Evolutionary conservation across 495 filamentous ascomycete genomes (phyloP).

Genomic region (Aspergillus cavernicola): DNA sequence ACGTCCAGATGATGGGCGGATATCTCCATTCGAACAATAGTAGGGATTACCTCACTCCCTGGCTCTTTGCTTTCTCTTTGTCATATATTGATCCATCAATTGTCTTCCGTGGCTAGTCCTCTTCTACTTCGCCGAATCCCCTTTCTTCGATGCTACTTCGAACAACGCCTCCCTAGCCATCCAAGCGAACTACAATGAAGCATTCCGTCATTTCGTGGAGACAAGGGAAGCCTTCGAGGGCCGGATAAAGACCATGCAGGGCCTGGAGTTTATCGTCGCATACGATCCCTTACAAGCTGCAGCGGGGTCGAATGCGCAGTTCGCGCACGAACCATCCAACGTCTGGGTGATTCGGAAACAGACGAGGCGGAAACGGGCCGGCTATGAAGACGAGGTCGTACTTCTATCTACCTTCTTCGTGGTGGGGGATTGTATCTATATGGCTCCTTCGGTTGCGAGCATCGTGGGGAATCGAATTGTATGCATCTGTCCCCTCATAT

Average conservation of each 20-base stretch:
- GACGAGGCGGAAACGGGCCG: slow-evolving; percentile 55
- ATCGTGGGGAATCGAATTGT: slow-evolving; percentile 75
- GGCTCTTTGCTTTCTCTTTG: not conserved
- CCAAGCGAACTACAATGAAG: slow-evolving; percentile 72
- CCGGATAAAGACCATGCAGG: slow-evolving; percentile 71
- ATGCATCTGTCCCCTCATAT: slow-evolving; percentile 20
- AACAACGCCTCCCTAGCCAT: slow-evolving; percentile 78
- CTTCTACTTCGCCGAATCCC: slow-evolving; percentile 84
- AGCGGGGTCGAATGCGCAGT: slow-evolving; percentile 56
- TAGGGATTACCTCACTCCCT: no score
- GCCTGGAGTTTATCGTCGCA: slow-evolving; percentile 77
- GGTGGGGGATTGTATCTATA: slow-evolving; percentile 80
- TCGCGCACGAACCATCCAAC: slow-evolving; percentile 52
- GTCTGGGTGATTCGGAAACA: slow-evolving; percentile 95
- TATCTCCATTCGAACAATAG: slow-evolving; percentile 49
- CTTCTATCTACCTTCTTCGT: slow-evolving; percentile 80
- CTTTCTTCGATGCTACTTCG: slow-evolving; percentile 85
- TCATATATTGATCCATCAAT: not conserved
- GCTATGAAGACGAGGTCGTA: slow-evolving; percentile 63
- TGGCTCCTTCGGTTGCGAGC: slow-evolving; percentile 79
- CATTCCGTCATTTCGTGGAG: slow-evolving; percentile 57
- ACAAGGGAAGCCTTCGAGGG: slow-evolving; percentile 79
- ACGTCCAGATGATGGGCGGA: slow-evolving; percentile 57
- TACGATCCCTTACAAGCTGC: slow-evolving; percentile 65
- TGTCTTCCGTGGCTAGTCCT: slow-evolving; percentile 50